Evolutionary conservation across 768 basidiomycete species (phyloP).

Genomic region (Panaeolus papilionaceus): DNA sequence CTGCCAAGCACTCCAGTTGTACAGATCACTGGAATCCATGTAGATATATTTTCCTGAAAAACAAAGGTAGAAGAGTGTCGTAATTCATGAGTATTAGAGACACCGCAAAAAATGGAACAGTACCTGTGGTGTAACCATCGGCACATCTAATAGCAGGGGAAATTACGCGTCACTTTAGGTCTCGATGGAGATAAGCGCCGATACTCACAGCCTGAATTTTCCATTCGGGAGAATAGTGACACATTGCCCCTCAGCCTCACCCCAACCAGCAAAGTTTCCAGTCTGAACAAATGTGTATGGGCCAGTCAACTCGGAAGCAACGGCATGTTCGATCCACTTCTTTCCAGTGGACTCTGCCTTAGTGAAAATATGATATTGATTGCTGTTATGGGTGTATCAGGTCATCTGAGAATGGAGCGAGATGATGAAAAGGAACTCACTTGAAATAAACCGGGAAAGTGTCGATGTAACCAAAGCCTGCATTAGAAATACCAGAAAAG

Average conservation of each 20-base stretch:
- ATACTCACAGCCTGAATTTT: constrained; percentile 37
- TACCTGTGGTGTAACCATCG: constrained; percentile 37
- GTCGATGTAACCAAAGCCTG: constrained; percentile 42
- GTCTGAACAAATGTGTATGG: constrained; percentile 41
- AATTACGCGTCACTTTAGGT: not conserved
- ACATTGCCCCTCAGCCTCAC: constrained; percentile 39
- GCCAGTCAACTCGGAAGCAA: constrained; percentile 37
- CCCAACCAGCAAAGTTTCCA: constrained; percentile 42
- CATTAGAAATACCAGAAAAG: constrained; percentile 41
- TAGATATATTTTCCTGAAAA: constrained; percentile 39
- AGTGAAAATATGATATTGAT: constrained; percentile 40
- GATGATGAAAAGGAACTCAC: constrained; percentile 23
- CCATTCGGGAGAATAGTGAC: constrained; percentile 39
- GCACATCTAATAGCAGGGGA: constrained; percentile 28
- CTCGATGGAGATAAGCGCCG: not conserved
- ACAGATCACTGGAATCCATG: constrained; percentile 40
- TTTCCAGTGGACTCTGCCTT: constrained; percentile 39
- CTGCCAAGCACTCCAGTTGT: constrained; percentile 37
- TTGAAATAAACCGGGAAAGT: constrained; percentile 42
- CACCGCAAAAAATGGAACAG: not conserved
- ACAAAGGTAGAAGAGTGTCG: not conserved
- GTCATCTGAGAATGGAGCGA: too few species aligned
- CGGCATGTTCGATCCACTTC: constrained; percentile 40
- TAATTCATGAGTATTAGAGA: not conserved
- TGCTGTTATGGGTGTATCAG: constrained; percentile 21